Evolutionary conservation across 2,329 filamentous ascomycete species (phyloP).

Genomic region (Clonostachys rhizophaga): DNA sequence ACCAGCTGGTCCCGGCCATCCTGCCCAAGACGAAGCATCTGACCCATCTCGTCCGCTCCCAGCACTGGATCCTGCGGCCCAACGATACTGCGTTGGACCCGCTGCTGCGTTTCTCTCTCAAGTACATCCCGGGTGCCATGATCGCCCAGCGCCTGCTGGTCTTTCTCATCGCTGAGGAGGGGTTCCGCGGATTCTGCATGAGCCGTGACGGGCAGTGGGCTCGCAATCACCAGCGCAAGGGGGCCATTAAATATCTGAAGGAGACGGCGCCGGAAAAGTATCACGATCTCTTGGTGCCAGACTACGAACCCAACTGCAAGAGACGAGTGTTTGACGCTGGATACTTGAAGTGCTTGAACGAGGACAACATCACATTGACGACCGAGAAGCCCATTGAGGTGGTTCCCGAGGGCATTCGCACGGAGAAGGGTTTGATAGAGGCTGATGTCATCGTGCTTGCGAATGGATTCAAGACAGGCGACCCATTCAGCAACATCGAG

Average conservation of each 20-base stretch:
- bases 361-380: conserved; percentile 38
- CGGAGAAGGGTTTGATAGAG: conserved; percentile 30
- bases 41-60: conserved; percentile 34
- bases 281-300: conserved; percentile 54
- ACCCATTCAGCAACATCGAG: conserved; percentile 47
- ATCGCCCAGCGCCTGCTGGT: conserved; percentile 34
- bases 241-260: conserved; percentile 33
- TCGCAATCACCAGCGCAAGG: conserved; percentile 27
- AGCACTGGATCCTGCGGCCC: conserved; percentile 34
- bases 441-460: conserved; percentile 59
- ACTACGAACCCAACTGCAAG: conserved; percentile 61
- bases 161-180: conserved; percentile 26
- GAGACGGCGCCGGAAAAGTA: conserved; percentile 51
- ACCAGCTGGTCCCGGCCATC: conserved; percentile 45
- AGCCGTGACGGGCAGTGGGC: conserved; percentile 25
- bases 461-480: conserved; percentile 54
- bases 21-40: conserved; percentile 22
- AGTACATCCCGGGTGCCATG: conserved; percentile 37
- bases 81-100: conserved; percentile 12
- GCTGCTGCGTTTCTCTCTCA: conserved; percentile 25
- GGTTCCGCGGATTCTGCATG: conserved; percentile 27
- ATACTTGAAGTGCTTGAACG: conserved; percentile 48
- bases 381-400: conserved; percentile 43
- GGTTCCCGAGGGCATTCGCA: conserved; percentile 30
- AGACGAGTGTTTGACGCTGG: conserved; percentile 54